Evolutionary conservation across 257 asterid genomes (phyloP), one percentile per base, ranked within the genome.

Genomic region (Solanum piurae): DNA sequence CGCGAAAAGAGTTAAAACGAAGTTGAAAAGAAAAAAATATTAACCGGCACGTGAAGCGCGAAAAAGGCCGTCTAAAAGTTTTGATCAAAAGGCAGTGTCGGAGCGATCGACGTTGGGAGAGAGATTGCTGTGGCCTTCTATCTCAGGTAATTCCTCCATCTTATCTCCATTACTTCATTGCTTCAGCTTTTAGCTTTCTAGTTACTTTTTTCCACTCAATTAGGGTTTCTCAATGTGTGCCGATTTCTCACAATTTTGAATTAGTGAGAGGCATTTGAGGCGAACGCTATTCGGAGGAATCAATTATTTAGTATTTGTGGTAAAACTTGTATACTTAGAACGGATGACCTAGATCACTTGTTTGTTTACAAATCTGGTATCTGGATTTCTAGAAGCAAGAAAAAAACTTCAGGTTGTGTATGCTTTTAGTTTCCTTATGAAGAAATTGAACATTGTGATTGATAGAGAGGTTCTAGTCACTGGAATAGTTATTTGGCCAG

Each of bases 191-290:
- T 38, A 95, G 73, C 91, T 89, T 88, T 94, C 83, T 90, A 33
- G 25, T 21, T 16, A 88, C 25, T 84, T 92, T 92, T 58, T 73
- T 91, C 86, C 94, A 93, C 77, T 91, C 58, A 76, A 23, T 93
- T 91, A 95, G 94, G 98, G 99, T 96, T 98, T 95, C 93, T 87
- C 91, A 87, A 46, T 74, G 55, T n/a, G 9, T 84, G 77, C n/a
- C 58, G 4, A 76, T 76, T 76, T 38, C 21, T n/a, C n/a, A 76
- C 34, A 38, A 38, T 40, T 0, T 44, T 76, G 33, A 38, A 76
- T 74, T 74, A 74, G 1, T 37, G 31, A 21, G 83, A 38, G 36
- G 83, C 34, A 38, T 38, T 23, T 23, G 34, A 21, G 31, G 55
- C 58, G 11, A 38, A 38, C 27, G 58, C 58, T 76, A 76, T 12